Evolutionary conservation across 2,329 filamentous ascomycete genomes (phyloP), one percentile per base, ranked within the genome.

Genomic region (Neoscytalidium dimidiatum): DNA sequence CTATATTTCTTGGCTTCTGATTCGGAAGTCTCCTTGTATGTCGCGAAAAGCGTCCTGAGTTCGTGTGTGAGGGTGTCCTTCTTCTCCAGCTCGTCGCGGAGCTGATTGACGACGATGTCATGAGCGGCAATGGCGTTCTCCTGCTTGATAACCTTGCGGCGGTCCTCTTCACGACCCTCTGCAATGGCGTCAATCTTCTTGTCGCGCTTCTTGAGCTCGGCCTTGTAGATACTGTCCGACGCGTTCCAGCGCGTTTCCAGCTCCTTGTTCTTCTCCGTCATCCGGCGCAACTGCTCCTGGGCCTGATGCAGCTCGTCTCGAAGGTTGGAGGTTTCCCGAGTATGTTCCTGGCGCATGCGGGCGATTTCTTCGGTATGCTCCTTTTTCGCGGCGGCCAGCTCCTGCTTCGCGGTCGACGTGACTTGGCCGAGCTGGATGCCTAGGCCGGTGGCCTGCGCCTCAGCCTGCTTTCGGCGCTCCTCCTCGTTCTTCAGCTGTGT

Each of bases 371-470:
- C 62, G 7, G 43, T 31, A 17, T 57, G 49, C 41, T 64, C 62
- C 41, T 53, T 56, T 23, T 64, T 64, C 9, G 51, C 49, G 17
- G 49, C 43, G 41, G 62, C 51, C 23, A 64, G 49, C 23, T 64
- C 51, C 43, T 56, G 49, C 38, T 56, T 46, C 5, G 49, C 49
- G 43, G 26, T 35, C n/a, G 62, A 64, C 5, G 51, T 26, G 51
- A 43, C 51, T 21, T 64, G 62, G 8, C 51, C 62, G 19, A 64
- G 51, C 51, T 64, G 62, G 49, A 64, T 48, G 51, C 62, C 51
- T 21, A 64, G 28, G 28, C 62, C 62, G 14, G 62, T 64, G 13
- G 51, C 62, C 31, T 64, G 62, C 14, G 49, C 62, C 43, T 64
- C 62, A 19, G 62, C 62, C 21, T 64, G 49, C 19, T 57, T 64